phyloP scores from a whole-genome alignment of 2,329 filamentous ascomycete species.

The Nothophaeocryptopus gaeumannii region DNA sequence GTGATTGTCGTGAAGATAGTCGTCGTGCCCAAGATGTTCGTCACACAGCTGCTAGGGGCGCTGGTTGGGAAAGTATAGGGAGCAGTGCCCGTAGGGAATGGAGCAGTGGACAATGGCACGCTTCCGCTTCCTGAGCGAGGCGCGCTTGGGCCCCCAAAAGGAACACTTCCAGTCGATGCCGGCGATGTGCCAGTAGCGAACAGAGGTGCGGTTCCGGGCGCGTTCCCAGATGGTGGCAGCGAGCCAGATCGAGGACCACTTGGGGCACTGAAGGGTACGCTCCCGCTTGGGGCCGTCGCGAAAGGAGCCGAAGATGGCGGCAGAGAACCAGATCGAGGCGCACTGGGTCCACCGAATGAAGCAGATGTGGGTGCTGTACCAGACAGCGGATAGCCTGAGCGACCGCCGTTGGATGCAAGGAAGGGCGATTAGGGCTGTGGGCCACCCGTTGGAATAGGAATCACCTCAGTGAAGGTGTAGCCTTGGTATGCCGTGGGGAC shows the following conservation, averaged over 20 bases:
- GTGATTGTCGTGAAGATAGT: conserved; percentile 26
- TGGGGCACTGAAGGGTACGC: conserved; percentile 11
- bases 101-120: neutral
- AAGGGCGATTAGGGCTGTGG: too few species aligned
- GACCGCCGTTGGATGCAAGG: neutral
- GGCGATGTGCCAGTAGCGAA: conserved; percentile 10
- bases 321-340: conserved; percentile 7
- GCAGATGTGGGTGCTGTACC: neutral
- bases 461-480: conserved; percentile 1
- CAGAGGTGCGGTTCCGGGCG: conserved; percentile 6
- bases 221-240: conserved; percentile 3
- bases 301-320: neutral
- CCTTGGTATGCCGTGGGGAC: too few species aligned
- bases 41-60: conserved; percentile 19
- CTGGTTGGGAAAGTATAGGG: conserved; percentile 16
- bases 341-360: conserved; percentile 9
- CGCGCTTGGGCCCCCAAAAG: neutral
- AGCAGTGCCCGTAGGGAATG: conserved; percentile 8
- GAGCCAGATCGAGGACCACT: conserved; percentile 12
- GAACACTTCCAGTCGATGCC: conserved; percentile 6
- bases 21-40: conserved; percentile 23
- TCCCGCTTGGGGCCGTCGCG: conserved; percentile 3
- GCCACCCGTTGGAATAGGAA: conserved; percentile 3
- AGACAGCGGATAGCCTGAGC: neutral
- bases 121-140: neutral